Conservation (phyloP, 1,139 yeast genomes). For the Hansenula sp. region DNA sequence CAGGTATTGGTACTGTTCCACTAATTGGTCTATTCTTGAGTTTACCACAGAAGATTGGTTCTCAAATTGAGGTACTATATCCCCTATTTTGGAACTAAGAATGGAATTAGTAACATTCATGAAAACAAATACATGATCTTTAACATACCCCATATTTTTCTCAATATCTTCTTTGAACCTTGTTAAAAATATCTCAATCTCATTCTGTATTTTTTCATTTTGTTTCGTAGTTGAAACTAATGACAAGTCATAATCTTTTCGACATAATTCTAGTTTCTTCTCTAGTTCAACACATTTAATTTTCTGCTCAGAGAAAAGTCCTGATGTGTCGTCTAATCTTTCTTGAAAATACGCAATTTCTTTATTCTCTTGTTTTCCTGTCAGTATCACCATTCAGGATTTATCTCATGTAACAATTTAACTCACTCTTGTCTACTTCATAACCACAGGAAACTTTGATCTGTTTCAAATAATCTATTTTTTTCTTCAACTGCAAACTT, state of each 20-base stretch:
- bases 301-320: conserved; percentile 23
- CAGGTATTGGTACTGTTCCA: neutral
- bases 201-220: neutral
- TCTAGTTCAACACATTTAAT: conserved; percentile 19
- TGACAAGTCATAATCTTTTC: conserved; percentile 16
- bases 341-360: conserved; percentile 17
- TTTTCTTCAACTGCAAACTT: conserved; percentile 11
- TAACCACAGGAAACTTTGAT: conserved; percentile 14
- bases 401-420: too few species aligned
- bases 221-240: neutral
- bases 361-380: conserved; percentile 10
- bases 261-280: conserved; percentile 11
- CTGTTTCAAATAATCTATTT: conserved; percentile 19
- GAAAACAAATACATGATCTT: too few species aligned
- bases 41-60: neutral
- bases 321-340: conserved; percentile 21
- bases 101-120: neutral
- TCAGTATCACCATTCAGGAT: neutral
- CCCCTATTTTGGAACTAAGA: neutral
- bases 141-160: neutral
- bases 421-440: conserved; percentile 19
- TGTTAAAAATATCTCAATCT: neutral
- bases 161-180: neutral
- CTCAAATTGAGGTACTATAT: neutral
- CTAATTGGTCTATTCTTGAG: neutral